A percentile compares a stretch with the other conserved stretches of the same genome.
Conservation (phyloP, 306 rosid species). For the Luffa acutangula region DNA sequence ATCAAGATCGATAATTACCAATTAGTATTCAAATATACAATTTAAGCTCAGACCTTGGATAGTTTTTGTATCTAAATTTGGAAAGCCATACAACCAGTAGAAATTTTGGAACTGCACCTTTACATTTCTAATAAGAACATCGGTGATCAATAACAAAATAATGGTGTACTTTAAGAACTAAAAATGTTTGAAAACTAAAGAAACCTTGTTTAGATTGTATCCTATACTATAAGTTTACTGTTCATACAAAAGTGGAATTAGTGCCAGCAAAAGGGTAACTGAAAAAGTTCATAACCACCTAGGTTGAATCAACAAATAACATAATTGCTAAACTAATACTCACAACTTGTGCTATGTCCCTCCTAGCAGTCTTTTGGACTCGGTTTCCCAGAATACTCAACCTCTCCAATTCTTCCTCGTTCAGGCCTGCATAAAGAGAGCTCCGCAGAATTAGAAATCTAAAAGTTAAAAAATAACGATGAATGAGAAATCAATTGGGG, state of each 20-base stretch:
- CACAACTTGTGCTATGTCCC: conserved; percentile 88
- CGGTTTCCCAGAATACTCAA: conserved; percentile 58
- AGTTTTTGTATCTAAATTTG: background rate
- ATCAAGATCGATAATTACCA: background rate
- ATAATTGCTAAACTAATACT: conserved; percentile 25
- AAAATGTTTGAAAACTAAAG: background rate
- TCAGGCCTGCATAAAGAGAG: conserved; percentile 44
- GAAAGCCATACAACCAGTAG: background rate
- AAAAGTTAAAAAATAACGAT: background rate
- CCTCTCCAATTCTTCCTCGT: conserved; percentile 57
- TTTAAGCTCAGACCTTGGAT: background rate
- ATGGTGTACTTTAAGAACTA: background rate
- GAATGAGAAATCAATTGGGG: background rate
- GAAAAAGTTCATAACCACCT: background rate
- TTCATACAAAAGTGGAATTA: background rate
- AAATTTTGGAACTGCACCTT: background rate
- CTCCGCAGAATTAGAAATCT: background rate
- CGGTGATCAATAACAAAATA: background rate
- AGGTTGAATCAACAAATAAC: background rate
- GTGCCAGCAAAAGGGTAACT: background rate
- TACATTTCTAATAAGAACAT: background rate
- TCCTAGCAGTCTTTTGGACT: conserved; percentile 85
- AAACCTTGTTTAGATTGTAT: background rate
- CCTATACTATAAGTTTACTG: background rate
- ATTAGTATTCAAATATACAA: background rate